Base-by-base conservation (phyloP, 2,329 filamentous ascomycete genomes). In the Cytospora chrysosperma region DNA sequence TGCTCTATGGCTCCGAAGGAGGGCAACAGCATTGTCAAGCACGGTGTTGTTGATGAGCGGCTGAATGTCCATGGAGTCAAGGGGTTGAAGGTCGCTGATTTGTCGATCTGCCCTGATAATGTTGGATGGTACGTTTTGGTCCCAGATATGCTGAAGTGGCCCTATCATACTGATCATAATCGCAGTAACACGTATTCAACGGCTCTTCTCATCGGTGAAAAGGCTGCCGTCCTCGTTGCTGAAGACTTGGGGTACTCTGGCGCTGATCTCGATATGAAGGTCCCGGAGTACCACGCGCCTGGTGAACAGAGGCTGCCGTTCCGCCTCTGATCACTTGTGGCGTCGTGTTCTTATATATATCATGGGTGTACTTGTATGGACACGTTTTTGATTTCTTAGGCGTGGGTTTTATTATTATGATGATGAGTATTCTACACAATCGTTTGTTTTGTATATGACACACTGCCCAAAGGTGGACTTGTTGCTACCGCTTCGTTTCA, bases 11-110 rank as follows among this genome's bases (percentile, higher is more conserved):
- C 88, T 0, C 90, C 90, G 5, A 82, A 78, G 65, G 84, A 92
- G 71, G 90, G 91, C 65, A 93, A 92, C 79, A 88, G 84, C 70
- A 91, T 93, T 71, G 89, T 93, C 74, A 91, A 90, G 78, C 88
- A 92, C 70, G 90, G 90, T 65, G 90, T 93, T 0, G 77, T 93
- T 43, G 90, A 93, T 72, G 88, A 91, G 75, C 85, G 89, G 65
- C 82, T 93, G 62, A 92, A 92, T 69, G 89, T 93, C 3, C 88
- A 92, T 72, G 90, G 89, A 58, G 88, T 92, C 68, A 83, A 91
- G 79, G 87, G 88, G 19, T 82, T 93, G 70, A 92, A 92, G 82
- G 89, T 92, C 27, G 88, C 88, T 15, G 90, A 93, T 74, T 75
- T 92, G 52, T 87, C 83, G 57, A 90, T 92, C 78, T 92, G 89